phyloP scores from a whole-genome alignment of 2,329 filamentous ascomycete genomes.

The Magnaporthiopsis poae region DNA sequence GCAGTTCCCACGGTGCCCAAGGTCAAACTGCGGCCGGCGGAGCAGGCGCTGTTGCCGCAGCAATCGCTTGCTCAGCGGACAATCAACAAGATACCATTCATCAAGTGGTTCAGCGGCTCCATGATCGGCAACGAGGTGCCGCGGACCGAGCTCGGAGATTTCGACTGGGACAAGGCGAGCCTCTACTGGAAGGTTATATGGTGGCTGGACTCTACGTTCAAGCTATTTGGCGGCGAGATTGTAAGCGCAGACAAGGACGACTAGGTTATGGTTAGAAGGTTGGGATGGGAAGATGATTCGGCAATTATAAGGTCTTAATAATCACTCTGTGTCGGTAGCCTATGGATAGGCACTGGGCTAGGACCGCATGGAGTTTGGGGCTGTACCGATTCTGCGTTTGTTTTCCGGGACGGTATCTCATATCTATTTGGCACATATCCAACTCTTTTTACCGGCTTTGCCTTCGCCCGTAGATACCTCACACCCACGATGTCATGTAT shows the following conservation, averaged over 20 bases:
- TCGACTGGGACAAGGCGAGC: conserved; percentile 63
- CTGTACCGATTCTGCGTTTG: not conserved
- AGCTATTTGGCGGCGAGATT: conserved; percentile 50
- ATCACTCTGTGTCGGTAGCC: not conserved
- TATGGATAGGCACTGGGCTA: not conserved
- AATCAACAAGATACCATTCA: conserved; percentile 55
- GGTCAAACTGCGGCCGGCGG: conserved; percentile 55
- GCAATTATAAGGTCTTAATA: not conserved
- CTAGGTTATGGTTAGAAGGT: conserved; percentile 18
- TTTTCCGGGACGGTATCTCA: not conserved
- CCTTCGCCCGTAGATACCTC: not conserved
- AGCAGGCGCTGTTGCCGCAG: conserved; percentile 61
- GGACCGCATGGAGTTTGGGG: not conserved
- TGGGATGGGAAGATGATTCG: not conserved
- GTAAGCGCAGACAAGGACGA: conserved; percentile 50
- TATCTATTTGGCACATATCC: not conserved
- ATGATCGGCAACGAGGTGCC: conserved; percentile 71
- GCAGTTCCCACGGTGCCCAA: conserved; percentile 58
- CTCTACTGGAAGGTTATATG: conserved; percentile 60
- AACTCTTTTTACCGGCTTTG: not conserved
- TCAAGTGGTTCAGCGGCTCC: conserved; percentile 61
- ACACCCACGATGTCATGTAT: not conserved
- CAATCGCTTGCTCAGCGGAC: conserved; percentile 55
- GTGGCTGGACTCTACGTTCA: conserved; percentile 50
- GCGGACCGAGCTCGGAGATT: conserved; percentile 60